phyloP scores from a whole-genome alignment of 2,329 filamentous ascomycete genomes.

The Fusarium chlamydosporum region DNA sequence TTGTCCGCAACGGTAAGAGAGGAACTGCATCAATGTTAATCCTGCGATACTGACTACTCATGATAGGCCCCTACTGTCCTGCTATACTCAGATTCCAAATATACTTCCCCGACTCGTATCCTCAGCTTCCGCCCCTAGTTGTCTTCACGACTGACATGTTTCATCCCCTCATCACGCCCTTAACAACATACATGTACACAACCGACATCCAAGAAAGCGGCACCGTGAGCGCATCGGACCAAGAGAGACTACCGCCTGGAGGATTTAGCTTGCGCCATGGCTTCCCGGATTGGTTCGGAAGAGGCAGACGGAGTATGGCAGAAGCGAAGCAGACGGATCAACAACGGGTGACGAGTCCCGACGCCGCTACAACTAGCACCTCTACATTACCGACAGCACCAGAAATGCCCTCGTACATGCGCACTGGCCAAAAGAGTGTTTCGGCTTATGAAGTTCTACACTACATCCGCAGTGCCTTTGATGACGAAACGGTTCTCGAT shows the following conservation, averaged over 20 bases:
- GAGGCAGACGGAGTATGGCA: conserved; percentile 61
- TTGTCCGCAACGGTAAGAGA: conserved; percentile 83
- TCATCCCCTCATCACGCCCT: conserved; percentile 90
- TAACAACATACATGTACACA: conserved; percentile 95
- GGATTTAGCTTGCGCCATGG: conserved; percentile 92
- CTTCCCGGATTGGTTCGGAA: conserved; percentile 91
- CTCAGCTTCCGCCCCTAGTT: conserved; percentile 82
- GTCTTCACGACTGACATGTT: conserved; percentile 95
- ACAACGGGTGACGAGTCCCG: conserved; percentile 52
- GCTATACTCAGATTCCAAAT: conserved; percentile 92
- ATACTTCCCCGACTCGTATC: conserved; percentile 86
- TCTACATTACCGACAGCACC: conserved; percentile 53
- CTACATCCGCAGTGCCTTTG: conserved; percentile 88
- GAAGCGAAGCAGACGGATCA: conserved; percentile 59
- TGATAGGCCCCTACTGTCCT: conserved; percentile 85
- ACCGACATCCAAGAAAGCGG: conserved; percentile 81
- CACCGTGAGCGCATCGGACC: conserved; percentile 85
- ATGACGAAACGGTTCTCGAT: conserved; percentile 82
- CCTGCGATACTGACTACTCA: not conserved
- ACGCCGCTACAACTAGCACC: conserved; percentile 45
- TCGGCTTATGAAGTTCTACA: conserved; percentile 78
- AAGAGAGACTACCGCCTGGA: conserved; percentile 86
- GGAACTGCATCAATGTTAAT: not conserved
- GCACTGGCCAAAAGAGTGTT: conserved; percentile 60
- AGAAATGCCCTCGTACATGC: conserved; percentile 57